These are phyloP conservation scores for Nannochloris sp. DNA, from an alignment of 139 green algal genomes.

Conservation along the genomic window DNA sequence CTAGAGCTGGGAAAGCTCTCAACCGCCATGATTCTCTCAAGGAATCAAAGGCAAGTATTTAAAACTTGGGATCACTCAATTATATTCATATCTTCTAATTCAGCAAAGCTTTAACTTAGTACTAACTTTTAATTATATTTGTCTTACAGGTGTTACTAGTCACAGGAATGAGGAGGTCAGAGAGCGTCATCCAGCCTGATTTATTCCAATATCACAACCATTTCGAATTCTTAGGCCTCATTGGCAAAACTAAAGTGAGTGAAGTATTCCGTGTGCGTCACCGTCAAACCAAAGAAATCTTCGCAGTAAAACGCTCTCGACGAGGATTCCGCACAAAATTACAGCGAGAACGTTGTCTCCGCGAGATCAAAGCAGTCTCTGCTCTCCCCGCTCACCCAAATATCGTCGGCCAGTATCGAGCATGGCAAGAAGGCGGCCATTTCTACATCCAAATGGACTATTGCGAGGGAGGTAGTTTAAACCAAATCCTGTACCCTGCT, in stretches of 20 bases:
- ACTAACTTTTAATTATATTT: neutral
- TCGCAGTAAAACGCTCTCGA: constrained; percentile 47
- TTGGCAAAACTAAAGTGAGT: constrained; percentile 47
- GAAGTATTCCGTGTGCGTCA: constrained; percentile 57
- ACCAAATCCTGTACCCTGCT: constrained; percentile 1
- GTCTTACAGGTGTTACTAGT: constrained; percentile 47
- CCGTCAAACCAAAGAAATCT: constrained; percentile 36
- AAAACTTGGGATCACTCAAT: too few relatives aligned
- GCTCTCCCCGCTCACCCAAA: constrained; percentile 54
- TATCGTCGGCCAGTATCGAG: constrained; percentile 64
- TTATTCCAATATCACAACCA: constrained; percentile 66
- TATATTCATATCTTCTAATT: neutral
- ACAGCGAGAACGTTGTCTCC: constrained; percentile 41
- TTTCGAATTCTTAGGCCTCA: constrained; percentile 57
- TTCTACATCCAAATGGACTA: constrained; percentile 75
- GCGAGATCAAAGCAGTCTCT: constrained; percentile 60
- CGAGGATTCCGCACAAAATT: constrained; percentile 35
- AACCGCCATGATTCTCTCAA: neutral
- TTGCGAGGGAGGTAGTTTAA: constrained; percentile 41
- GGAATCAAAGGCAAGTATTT: constrained; percentile 8
- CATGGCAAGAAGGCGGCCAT: constrained; percentile 70
- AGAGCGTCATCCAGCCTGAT: constrained; percentile 37
- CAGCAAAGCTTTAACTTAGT: neutral
- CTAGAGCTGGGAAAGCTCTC: neutral
- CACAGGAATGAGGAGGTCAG: constrained; percentile 47